Base-by-base conservation (phyloP, 176 grass and related monocot species). In the Musa itinerans region DNA sequence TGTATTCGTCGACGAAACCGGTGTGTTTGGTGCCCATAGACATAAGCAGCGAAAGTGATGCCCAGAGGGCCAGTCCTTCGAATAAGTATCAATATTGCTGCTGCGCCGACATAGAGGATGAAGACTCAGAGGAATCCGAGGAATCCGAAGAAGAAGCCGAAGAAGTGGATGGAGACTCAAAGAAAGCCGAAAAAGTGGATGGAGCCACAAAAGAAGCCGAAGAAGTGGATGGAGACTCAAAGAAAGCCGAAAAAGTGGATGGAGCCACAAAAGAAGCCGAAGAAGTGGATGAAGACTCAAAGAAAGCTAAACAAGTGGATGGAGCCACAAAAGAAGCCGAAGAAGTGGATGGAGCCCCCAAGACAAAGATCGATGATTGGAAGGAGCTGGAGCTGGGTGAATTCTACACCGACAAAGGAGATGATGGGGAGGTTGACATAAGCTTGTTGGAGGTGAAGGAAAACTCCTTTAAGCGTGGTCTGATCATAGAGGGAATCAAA, bases 401-500 rank as follows among this genome's bases (percentile, higher is more conserved):
- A 53, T 87, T 96, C 74, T 26, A 58, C 26, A 85, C 20, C 2
- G 78, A 74, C 1, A 76, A 65, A 13, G 82, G 56, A 16, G 84
- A 80, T 0, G 75, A 92, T 15, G 84, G 82, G 6, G 89, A 83
- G 63, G 82, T 83, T 1, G 62, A 75, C n/a, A 78, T 92, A 48
- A 81, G 72, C 52, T 71, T 96, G 13, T 54, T 9, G 59, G 92
- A 89, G 65, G 62, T 72, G 2, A 25, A 73, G 20, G 78, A 68
- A 0, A 11, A 66, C 2, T 0, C 80, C 1, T 82, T 78, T 83
- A 96, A 92, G 87, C 76, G 9, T 1, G 89, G 86, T 10, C 71
- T 96, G 24, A 75, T 87, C 62, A 49, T 96, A 29, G 74, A 87
- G 55, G 92, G 92, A 25, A 89, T 96, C 25, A 86, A 96, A 71